These are phyloP conservation scores for Fraxinus quadrangulata DNA, from an alignment of 257 asterid species.

Conservation along the genomic window DNA sequence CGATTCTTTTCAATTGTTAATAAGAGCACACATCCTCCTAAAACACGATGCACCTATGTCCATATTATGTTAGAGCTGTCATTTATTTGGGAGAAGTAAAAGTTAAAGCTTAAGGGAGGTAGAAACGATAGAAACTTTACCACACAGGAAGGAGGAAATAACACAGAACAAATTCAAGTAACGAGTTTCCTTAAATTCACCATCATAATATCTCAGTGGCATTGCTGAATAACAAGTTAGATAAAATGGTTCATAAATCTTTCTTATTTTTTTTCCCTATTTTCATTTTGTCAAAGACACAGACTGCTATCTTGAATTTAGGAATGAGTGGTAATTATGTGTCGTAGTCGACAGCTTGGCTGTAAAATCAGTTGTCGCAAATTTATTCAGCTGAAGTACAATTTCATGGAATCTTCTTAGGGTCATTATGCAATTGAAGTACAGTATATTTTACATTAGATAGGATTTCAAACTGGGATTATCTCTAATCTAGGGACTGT, in stretches of 20 bases:
- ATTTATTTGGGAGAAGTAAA: slow-evolving; percentile 8
- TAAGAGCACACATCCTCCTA: slow-evolving; percentile 9
- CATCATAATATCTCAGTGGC: neutral
- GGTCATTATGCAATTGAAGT: too few species aligned
- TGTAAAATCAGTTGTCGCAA: neutral
- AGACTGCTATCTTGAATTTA: neutral
- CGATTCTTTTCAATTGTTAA: neutral
- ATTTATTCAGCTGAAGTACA: neutral
- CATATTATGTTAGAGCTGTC: slow-evolving; percentile 1
- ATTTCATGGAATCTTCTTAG: neutral
- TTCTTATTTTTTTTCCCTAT: neutral
- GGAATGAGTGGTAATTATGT: neutral
- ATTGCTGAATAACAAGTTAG: slow-evolving; percentile 3
- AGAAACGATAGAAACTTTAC: neutral
- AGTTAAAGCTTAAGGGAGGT: neutral
- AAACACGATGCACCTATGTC: slow-evolving; percentile 2
- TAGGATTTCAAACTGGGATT: too few species aligned
- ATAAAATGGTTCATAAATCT: neutral
- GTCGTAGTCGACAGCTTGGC: neutral
- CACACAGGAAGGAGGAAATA: neutral
- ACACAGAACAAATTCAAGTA: neutral
- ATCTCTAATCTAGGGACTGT: too few species aligned
- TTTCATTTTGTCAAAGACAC: neutral
- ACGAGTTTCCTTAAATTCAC: slow-evolving; percentile 5
- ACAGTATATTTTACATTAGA: too few species aligned